Evolutionary conservation across 805 yeast genomes (phyloP).

Genomic region (Hanseniaspora lachancei): DNA sequence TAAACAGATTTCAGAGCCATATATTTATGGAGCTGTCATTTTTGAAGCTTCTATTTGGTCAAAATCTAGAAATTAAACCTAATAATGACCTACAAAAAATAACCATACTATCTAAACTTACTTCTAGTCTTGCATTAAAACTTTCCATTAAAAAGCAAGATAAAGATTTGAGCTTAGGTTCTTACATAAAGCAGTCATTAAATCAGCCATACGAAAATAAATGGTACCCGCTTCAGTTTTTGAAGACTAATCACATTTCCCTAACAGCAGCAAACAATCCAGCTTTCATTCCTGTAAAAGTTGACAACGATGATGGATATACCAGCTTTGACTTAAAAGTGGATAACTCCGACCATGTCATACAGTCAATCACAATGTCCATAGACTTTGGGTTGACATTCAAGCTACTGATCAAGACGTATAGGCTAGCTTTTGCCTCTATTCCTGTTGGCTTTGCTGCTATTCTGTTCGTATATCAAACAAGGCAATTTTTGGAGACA

Average conservation of each 20-base stretch:
- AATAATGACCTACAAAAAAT: conserved; percentile 9
- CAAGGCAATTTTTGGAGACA: conserved; percentile 19
- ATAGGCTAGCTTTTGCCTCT: conserved; percentile 60
- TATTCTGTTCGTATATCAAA: conserved; percentile 25
- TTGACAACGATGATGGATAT: conserved; percentile 48
- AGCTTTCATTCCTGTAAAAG: conserved; percentile 16
- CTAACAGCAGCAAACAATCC: conserved; percentile 2
- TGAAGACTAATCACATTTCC: conserved; percentile 28
- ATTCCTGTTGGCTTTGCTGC: conserved; percentile 47
- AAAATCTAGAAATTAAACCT: conserved; percentile 12
- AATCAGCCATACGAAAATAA: conserved; percentile 60
- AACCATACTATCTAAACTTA: not conserved
- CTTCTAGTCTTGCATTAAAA: conserved; percentile 5
- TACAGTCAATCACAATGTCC: conserved; percentile 15
- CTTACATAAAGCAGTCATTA: conserved; percentile 56
- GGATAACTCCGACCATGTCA: conserved; percentile 19
- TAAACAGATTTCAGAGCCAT: conserved; percentile 8
- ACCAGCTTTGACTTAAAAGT: conserved; percentile 46
- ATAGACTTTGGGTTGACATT: conserved; percentile 34
- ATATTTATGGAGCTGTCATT: not conserved
- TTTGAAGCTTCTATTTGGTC: conserved; percentile 8
- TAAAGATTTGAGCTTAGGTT: conserved; percentile 32
- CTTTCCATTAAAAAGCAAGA: conserved; percentile 2
- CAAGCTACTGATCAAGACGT: conserved; percentile 58
- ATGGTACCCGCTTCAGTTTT: conserved; percentile 49